A percentile compares a stretch with the other conserved stretches of the same genome.
Evolutionary conservation across 2,329 filamentous ascomycete genomes (phyloP).

Genomic region (Blastomyces percursus): DNA sequence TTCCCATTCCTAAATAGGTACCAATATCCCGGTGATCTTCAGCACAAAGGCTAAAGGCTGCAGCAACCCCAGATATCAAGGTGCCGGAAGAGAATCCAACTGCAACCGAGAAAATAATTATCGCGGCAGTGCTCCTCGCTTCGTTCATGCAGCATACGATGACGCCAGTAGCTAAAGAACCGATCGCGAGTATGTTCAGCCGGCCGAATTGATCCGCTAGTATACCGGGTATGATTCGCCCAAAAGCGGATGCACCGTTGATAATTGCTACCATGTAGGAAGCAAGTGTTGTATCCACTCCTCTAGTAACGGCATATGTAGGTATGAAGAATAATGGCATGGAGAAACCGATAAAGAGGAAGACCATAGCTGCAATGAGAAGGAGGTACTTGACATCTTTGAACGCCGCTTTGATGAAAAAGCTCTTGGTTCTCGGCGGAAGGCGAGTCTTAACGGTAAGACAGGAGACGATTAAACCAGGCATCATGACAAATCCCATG

Average conservation of each 20-base stretch:
- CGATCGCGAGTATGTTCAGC: conserved; percentile 21
- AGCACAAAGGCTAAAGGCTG: conserved; percentile 4
- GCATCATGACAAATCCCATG: conserved; percentile 42
- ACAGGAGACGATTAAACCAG: conserved; percentile 33
- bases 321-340: conserved; percentile 26
- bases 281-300: conserved; percentile 17
- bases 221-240: conserved; percentile 26
- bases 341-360: conserved; percentile 22
- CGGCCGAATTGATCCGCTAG: conserved; percentile 25
- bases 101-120: conserved; percentile 23
- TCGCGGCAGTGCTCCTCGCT: conserved; percentile 17
- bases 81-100: conserved; percentile 28
- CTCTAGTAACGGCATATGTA: conserved; percentile 18
- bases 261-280: conserved; percentile 24
- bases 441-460: conserved; percentile 18
- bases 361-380: conserved; percentile 16
- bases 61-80: conserved; percentile 20
- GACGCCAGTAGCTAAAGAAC: conserved; percentile 20
- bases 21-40: conserved; percentile 7
- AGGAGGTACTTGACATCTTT: conserved; percentile 18
- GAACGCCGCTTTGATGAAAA: conserved; percentile 17
- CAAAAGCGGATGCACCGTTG: conserved; percentile 25
- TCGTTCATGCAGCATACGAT: conserved; percentile 23
- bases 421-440: conserved; percentile 17
- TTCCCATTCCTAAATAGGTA: conserved; percentile 9